phyloP scores from a whole-genome alignment of 1,139 yeast species.

The Zygotorulaspora mrakii region DNA sequence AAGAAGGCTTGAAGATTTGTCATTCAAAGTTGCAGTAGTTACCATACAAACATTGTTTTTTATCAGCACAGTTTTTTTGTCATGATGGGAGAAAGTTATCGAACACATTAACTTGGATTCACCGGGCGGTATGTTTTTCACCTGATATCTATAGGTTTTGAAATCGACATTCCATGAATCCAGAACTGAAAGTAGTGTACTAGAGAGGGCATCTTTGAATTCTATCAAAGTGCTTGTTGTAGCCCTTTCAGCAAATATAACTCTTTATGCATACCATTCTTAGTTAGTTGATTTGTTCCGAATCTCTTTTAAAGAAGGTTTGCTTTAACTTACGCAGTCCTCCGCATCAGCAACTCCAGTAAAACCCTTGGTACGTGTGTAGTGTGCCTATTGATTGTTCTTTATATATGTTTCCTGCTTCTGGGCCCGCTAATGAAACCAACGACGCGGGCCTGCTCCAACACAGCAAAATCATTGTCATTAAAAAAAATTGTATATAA shows the following conservation, averaged over 20 bases:
- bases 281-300: too few species aligned
- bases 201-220: slow-evolving; percentile 32
- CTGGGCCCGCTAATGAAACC: neutral
- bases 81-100: slow-evolving; percentile 28
- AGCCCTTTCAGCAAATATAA: slow-evolving; percentile 33
- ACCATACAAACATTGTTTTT: slow-evolving; percentile 28
- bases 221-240: slow-evolving; percentile 34
- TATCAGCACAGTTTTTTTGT: slow-evolving; percentile 26
- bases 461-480: too few species aligned
- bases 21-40: slow-evolving; percentile 20
- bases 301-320: too few species aligned
- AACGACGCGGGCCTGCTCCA: too few species aligned
- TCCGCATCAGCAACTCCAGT: slow-evolving; percentile 7
- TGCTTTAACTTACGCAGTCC: slow-evolving; percentile 14
- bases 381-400: too few species aligned
- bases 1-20: slow-evolving; percentile 18
- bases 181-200: slow-evolving; percentile 23
- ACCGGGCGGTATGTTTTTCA: slow-evolving; percentile 22
- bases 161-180: slow-evolving; percentile 36
- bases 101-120: slow-evolving; percentile 31
- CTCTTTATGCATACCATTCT: too few species aligned
- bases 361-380: too few species aligned
- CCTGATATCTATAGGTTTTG: slow-evolving; percentile 29
- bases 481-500: too few species aligned
- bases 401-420: neutral